Evolutionary conservation across 306 rosid genomes (phyloP).

Genomic region (Castanea sativa): DNA sequence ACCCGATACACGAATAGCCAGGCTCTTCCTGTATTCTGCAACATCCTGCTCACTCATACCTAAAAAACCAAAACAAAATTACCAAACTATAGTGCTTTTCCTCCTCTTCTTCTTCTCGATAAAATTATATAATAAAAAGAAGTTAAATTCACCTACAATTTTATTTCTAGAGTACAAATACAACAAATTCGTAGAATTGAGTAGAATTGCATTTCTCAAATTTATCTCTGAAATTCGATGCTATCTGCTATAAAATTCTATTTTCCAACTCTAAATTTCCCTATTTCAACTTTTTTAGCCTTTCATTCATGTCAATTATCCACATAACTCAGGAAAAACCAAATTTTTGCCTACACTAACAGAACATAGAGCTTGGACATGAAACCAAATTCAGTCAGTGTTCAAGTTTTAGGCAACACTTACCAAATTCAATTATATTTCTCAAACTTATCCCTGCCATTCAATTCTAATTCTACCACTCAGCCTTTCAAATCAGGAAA

Average conservation of each 20-base stretch:
- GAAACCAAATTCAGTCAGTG: too few species aligned
- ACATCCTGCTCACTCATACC: slow-evolving; percentile 93
- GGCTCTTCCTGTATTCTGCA: slow-evolving; percentile 68
- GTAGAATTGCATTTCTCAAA: neutral
- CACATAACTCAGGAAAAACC: neutral
- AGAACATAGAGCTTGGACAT: neutral
- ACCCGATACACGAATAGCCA: slow-evolving; percentile 89
- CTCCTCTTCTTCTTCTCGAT: neutral
- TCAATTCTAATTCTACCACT: too few species aligned
- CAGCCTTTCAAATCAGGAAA: too few species aligned
- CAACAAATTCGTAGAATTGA: neutral
- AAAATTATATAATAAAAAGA: neutral
- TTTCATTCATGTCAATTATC: neutral
- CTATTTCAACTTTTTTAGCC: neutral
- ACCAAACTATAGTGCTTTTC: neutral
- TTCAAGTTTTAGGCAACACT: too few species aligned
- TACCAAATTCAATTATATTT: too few species aligned
- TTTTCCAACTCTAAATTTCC: neutral
- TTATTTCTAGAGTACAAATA: neutral
- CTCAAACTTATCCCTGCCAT: too few species aligned
- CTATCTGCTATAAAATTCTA: neutral
- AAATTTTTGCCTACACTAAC: neutral
- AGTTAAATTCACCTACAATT: neutral
- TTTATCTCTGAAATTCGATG: neutral
- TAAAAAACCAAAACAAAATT: slow-evolving; percentile 23